Evolutionary conservation across 768 basidiomycete species (phyloP), one percentile per base, ranked within the genome.

Genomic region (Antrodiella citrinella): DNA sequence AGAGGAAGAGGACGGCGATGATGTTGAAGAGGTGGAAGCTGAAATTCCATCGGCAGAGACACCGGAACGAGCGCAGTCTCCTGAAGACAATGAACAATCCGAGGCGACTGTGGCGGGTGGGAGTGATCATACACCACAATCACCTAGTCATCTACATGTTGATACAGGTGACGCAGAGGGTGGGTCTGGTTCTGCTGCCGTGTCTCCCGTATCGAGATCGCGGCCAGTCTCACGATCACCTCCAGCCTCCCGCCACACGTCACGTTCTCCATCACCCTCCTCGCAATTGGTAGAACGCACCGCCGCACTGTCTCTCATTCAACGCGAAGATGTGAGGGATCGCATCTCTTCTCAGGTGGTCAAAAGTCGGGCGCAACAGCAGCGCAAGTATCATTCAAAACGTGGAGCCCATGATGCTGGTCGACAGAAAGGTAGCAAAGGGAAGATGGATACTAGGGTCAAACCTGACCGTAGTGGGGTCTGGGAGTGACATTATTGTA

Each of bases 361-460:
- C 2, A 82, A 79, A 59, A 60, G 67, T 45, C 81, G 80, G 2
- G 73, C 77, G 18, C 77, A 77, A 51, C 76, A 86, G 57, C 76
- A 86, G 60, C 74, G 77, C 51, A 89, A 88, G 63, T 78, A 87
- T 62, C 91, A 94, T 68, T 81, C 86, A 1, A 88, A 84, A 65
- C 78, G 82, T 54, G 74, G 76, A 4, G 73, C 73, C 2, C 72
- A 80, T 49, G 78, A 74, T 23, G 73, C 71, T 12, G 86, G 86
- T 21, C 72, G 88, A 35, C 71, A 81, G 20, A 81, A 82, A 56
- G 91, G 91, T 19, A 91, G 86, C 63, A 94, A 94, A 63, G 83
- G 83, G 49, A 94, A 91, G 68, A 81, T 82, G 60, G 87, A 91
- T 59, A 76, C 67, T 24, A 72, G 78, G 51, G 75, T 89, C 10